phyloP scores from a whole-genome alignment of 228 moss, liverwort and hornwort genomes.

The Sphagnum fallax region DNA sequence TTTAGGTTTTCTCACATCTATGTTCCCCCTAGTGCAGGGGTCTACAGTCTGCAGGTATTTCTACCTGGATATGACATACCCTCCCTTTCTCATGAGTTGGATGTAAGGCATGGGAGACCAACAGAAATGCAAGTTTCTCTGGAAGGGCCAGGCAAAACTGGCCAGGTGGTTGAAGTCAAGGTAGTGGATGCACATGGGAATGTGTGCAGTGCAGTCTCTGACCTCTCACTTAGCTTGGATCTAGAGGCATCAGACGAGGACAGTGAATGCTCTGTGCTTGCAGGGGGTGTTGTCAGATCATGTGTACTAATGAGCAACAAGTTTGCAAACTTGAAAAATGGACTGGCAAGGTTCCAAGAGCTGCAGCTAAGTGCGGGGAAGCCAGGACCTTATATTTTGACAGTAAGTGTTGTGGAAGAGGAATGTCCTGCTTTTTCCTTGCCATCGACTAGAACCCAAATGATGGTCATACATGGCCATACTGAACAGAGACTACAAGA shows the following conservation, averaged over 20 bases:
- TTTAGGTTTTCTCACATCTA: conserved; percentile 11
- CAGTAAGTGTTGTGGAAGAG: conserved; percentile 16
- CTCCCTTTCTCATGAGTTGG: conserved; percentile 9
- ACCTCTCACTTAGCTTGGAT: conserved; percentile 10
- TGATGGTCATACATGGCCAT: conserved; percentile 13
- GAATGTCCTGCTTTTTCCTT: conserved; percentile 14
- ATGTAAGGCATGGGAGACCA: conserved; percentile 18
- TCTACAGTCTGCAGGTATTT: conserved; percentile 6
- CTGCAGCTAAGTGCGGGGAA: conserved; percentile 17
- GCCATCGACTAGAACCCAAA: conserved; percentile 6
- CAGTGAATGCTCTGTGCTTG: background rate
- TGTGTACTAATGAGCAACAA: conserved; percentile 12
- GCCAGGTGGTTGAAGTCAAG: conserved; percentile 13
- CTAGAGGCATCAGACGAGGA: background rate
- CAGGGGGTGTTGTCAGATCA: conserved; percentile 4
- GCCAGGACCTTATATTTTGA: conserved; percentile 17
- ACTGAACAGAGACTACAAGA: conserved; percentile 9
- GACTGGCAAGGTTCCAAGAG: conserved; percentile 19
- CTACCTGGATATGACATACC: conserved; percentile 10
- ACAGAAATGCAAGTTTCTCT: conserved; percentile 6
- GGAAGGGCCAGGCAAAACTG: conserved; percentile 2
- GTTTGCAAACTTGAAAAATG: conserved; percentile 11
- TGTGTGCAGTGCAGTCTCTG: conserved; percentile 10
- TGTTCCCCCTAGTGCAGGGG: conserved; percentile 21
- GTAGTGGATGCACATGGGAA: conserved; percentile 21